These are phyloP conservation scores for Candida berthetii DNA, from an alignment of 805 yeast genomes.

Conservation along the genomic window DNA sequence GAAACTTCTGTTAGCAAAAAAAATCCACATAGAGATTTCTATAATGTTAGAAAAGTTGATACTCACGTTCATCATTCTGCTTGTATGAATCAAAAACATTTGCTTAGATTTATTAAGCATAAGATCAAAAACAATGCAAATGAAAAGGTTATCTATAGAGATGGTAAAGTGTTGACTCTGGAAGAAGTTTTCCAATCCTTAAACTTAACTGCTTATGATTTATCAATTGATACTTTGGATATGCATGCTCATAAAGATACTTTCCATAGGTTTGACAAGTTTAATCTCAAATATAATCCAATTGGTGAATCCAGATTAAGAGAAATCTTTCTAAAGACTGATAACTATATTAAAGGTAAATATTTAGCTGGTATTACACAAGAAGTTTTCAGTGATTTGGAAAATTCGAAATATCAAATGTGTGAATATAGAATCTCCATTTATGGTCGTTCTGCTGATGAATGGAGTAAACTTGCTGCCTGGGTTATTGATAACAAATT, in stretches of 20 bases:
- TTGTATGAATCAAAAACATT: conserved; percentile 97
- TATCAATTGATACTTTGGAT: conserved; percentile 93
- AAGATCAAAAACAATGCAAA: conserved; percentile 83
- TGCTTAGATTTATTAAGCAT: conserved; percentile 89
- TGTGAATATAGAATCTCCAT: conserved; percentile 93
- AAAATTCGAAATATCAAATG: conserved; percentile 94
- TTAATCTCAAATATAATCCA: conserved; percentile 95
- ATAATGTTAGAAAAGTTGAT: conserved; percentile 94
- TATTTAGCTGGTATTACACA: conserved; percentile 91
- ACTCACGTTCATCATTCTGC: conserved; percentile 99
- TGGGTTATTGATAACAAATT: conserved; percentile 95
- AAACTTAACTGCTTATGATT: conserved; percentile 87
- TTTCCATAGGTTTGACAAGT: conserved; percentile 96
- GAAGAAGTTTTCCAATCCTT: conserved; percentile 89
- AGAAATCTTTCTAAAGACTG: conserved; percentile 94
- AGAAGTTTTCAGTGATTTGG: conserved; percentile 92
- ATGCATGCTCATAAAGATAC: conserved; percentile 99
- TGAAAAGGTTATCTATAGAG: conserved; percentile 91
- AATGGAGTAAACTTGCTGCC: conserved; percentile 92
- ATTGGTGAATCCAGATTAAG: conserved; percentile 96
- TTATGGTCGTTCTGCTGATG: conserved; percentile 83
- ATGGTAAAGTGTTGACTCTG: conserved; percentile 80
- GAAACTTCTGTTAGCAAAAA: conserved; percentile 86
- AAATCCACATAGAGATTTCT: conserved; percentile 96
- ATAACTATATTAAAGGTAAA: conserved; percentile 81